phyloP scores from a whole-genome alignment of 176 grass and related monocot genomes.

The Phoenix roebelenii region DNA sequence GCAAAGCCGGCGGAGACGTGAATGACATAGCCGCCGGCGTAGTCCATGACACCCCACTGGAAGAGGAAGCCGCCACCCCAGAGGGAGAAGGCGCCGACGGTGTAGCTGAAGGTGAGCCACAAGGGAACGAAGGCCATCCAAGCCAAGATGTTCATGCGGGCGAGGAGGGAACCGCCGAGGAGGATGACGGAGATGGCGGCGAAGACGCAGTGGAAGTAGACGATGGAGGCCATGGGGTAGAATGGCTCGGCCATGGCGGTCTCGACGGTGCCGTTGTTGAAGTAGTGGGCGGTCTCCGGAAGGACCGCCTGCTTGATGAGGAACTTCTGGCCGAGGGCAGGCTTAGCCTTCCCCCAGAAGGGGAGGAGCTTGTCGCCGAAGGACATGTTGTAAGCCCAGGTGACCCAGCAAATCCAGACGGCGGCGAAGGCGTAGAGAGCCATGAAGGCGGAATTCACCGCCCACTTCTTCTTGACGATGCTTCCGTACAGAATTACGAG shows the following conservation, averaged over 20 bases:
- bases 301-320: conserved; percentile 45
- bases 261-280: conserved; percentile 11
- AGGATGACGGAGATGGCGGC: conserved; percentile 96
- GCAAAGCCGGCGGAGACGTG: conserved; percentile 85
- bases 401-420: conserved; percentile 88
- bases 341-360: conserved; percentile 75
- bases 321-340: conserved; percentile 48
- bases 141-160: conserved; percentile 81
- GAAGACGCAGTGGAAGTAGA: conserved; percentile 93
- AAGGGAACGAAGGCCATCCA: conserved; percentile 96
- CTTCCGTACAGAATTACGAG: conserved; percentile 87
- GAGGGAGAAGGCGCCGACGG: conserved; percentile 77
- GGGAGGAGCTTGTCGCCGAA: conserved; percentile 68
- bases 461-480: conserved; percentile 99
- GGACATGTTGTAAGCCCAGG: conserved; percentile 89
- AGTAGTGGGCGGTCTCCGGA: conserved; percentile 23
- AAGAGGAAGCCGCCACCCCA: conserved; percentile 95
- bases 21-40: conserved; percentile 90
- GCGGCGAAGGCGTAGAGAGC: conserved; percentile 87
- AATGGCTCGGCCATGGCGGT: neutral
- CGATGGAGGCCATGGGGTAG: conserved; percentile 89
- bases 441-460: conserved; percentile 94
- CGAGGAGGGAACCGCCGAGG: conserved; percentile 66
- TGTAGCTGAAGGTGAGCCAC: conserved; percentile 97
- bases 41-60: conserved; percentile 96